Base-by-base conservation (phyloP, 768 basidiomycete genomes). In the Boletus rex-veris region DNA sequence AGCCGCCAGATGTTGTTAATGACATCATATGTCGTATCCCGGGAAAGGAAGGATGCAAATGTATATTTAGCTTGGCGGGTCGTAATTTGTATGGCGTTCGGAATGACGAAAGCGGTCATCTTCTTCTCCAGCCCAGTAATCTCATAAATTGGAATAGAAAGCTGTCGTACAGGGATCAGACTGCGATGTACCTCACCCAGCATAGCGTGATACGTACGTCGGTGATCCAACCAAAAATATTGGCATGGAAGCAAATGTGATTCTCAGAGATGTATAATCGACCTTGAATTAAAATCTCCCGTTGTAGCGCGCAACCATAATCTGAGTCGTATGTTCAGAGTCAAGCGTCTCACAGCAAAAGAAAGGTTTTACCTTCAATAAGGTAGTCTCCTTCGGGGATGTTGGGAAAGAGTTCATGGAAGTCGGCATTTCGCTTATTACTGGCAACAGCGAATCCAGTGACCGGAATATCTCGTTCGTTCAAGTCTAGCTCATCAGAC, bases 141-240 rank as follows among this genome's bases (percentile, higher is more conserved):
- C 64, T 97, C 92, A 66, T 85, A 80, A 58, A 97, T 92, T 7
- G 95, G 88, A 53, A 98, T 84, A 40, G 85, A 85, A 58, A 95
- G 77, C 93, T 95, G 68, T 47, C 59, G 15, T 3, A 49, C 46
- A 47, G 37, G 33, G 36, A 21, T 59, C 49, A 62, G 57, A 50
- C 51, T 21, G 44, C 9, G 49, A 42, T 52, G 36, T 49, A 45
- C 5, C 31, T 28, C 19, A 24, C 26, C 52, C 10, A 26, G 30
- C 42, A 48, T 26, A 16, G 33, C 45, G 44, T 30, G 12, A 35
- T 0, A 77, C 94, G 71, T 70, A 96, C 95, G 67, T 96, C 86
- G 28, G 96, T 98, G 45, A 97, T 88, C 97, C 96, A 98, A 40
- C 97, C 96, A 71, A 98, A 96, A 41, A 98, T 98, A 67, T 98